Evolutionary conservation across 176 grass and related monocot genomes (phyloP), one percentile per base, ranked within the genome.

Genomic region (Saccharum spontaneum): DNA sequence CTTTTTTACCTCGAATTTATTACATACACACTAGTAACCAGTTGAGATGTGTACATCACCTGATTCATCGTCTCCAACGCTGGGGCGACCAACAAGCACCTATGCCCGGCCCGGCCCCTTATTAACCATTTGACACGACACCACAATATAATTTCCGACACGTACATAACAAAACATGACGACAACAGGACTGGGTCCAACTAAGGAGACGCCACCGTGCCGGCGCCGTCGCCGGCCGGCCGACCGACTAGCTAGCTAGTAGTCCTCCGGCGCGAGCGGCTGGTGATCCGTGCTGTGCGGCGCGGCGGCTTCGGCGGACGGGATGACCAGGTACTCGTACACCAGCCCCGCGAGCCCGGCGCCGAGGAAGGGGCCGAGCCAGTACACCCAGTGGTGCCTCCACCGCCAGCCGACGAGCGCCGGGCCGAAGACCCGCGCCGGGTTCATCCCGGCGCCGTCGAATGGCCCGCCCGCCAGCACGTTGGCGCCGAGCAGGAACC

Each of bases 331-430:
- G 86, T 86, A 96, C 90, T 99, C 97, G 39, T 99, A 99, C 18
- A 87, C 48, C 0, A 96, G 78, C 30, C 90, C 97, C 0, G 91
- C 93, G 7, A 99, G 26, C 2, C 91, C 93, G 0, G 97, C 84
- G 23, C 97, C 93, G 24, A 96, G 23, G 69, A 96, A 94, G 0
- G 97, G 97, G 0, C 97, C 93, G 1, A 96, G 65, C 97, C 97
- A 99, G 86, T 99, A 99, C 48, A 94, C 88, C 97, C 91, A 99
- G 82, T 99, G 97, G 84, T 88, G 90, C 61, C 84, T 86, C 97
- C 97, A 99, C 40, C 91, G 76, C 97, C 97, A 96, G 2, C 93
- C 91, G 2, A 96, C 86, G 8, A 99, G 90, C 28, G 93, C 91
- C 4, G 89, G 91, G 0, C 93, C 93, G 10, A 99, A 99, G 26